Percentiles rank a stretch among this genome's conserved stretches.
These are phyloP conservation scores for Ceratobasidium sp. DNA, from an alignment of 1,284 basidiomycete species.

Conservation along the genomic window DNA sequence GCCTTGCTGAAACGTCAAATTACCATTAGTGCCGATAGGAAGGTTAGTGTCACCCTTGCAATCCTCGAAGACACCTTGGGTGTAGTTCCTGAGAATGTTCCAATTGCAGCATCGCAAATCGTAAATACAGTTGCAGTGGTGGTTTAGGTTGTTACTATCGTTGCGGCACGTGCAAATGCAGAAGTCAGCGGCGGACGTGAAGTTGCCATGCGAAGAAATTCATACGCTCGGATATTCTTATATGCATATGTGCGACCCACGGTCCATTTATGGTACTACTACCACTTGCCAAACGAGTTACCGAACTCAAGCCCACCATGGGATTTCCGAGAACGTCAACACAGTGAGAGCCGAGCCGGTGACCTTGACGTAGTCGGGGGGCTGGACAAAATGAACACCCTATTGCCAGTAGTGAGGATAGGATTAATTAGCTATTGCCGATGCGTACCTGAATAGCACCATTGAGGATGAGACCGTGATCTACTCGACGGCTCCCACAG, in stretches of 20 bases:
- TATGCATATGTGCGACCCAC: background rate
- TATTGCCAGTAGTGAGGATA: background rate
- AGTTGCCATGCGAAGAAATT: slow-evolving; percentile 40
- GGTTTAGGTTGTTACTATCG: slow-evolving; percentile 39
- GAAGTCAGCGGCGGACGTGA: slow-evolving; percentile 50
- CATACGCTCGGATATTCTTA: background rate
- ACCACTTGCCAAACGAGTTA: slow-evolving; percentile 43
- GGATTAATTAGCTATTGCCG: background rate
- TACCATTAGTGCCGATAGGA: slow-evolving; percentile 78
- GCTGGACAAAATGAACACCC: slow-evolving; percentile 53
- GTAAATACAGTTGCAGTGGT: slow-evolving; percentile 49
- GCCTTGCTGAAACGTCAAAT: slow-evolving; percentile 76
- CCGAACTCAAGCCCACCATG: slow-evolving; percentile 51
- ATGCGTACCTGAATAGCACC: slow-evolving; percentile 51
- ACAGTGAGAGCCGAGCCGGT: slow-evolving; percentile 53
- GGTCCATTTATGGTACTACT: slow-evolving; percentile 52
- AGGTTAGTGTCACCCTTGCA: slow-evolving; percentile 64
- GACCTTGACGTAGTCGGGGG: slow-evolving; percentile 56
- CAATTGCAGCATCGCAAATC: slow-evolving; percentile 64
- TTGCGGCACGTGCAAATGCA: slow-evolving; percentile 49
- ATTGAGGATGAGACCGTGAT: slow-evolving; percentile 54
- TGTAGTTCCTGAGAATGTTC: slow-evolving; percentile 78
- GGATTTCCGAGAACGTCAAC: slow-evolving; percentile 53
- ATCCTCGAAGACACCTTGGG: slow-evolving; percentile 68
- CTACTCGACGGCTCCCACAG: slow-evolving; percentile 41